Percentiles rank a stretch among this genome's conserved stretches.
Evolutionary conservation across 257 asterid species (phyloP).

Genomic region (Rubia yunnanensis): DNA sequence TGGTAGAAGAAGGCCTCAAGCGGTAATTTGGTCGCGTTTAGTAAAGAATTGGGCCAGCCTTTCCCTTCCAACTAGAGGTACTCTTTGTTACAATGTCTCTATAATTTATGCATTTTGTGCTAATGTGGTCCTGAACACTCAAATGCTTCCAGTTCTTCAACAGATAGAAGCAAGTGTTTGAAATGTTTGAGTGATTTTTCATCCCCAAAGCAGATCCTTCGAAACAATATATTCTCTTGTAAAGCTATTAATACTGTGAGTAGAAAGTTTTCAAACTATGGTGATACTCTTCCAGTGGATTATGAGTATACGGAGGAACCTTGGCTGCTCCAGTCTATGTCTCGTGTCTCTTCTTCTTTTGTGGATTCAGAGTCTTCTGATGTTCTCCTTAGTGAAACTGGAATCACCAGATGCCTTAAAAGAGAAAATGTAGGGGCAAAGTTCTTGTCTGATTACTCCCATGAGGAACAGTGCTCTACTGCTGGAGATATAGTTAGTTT

Average conservation of each 20-base stretch:
- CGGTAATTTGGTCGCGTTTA: conserved; percentile 25
- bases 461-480: conserved; percentile 19
- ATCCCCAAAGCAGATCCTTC: conserved; percentile 30
- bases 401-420: conserved; percentile 20
- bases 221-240: conserved; percentile 11
- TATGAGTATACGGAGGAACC: conserved; percentile 73
- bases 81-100: conserved; percentile 22
- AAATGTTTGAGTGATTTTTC: conserved; percentile 34
- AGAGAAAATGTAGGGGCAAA: conserved; percentile 26
- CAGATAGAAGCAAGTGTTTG: conserved; percentile 49
- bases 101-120: conserved; percentile 15
- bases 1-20: conserved; percentile 32
- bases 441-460: conserved; percentile 15
- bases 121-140: conserved; percentile 70
- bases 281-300: conserved; percentile 20
- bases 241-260: conserved; percentile 16
- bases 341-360: conserved; percentile 27
- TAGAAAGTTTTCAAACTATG: conserved; percentile 25
- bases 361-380: conserved; percentile 27
- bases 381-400: conserved; percentile 24
- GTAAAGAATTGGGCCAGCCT: conserved; percentile 25
- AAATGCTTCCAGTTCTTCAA: conserved; percentile 75
- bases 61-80: conserved; percentile 49
- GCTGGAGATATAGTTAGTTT: conserved; percentile 23
- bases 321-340: conserved; percentile 57